A percentile compares a stretch with the other conserved stretches of the same genome.
phyloP scores from a whole-genome alignment of 164 flowering plant genomes.

The Chimonanthus praecox region DNA sequence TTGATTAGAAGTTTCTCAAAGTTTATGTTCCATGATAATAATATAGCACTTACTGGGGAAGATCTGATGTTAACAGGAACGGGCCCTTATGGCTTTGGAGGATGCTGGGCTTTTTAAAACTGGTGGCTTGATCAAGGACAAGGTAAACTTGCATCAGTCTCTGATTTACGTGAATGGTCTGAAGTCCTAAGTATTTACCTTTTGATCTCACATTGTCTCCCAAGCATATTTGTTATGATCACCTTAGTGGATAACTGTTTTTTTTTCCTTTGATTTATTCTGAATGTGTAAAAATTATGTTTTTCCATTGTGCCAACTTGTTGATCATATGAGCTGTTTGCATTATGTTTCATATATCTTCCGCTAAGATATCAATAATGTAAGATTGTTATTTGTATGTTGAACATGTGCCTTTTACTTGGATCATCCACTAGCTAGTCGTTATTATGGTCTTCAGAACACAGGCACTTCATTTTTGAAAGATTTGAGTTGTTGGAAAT shows the following conservation, averaged over 20 bases:
- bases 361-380: background rate
- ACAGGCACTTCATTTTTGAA: background rate
- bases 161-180: background rate
- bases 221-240: background rate
- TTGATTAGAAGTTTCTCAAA: background rate
- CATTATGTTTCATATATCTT: background rate
- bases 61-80: constrained; percentile 14
- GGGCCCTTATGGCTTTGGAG: constrained; percentile 27
- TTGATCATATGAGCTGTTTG: background rate
- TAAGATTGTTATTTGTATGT: background rate
- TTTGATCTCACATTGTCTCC: background rate
- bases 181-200: background rate
- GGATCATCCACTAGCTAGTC: background rate
- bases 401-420: background rate
- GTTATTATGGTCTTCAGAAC: background rate
- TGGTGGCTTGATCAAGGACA: constrained; percentile 29
- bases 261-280: background rate
- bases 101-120: constrained; percentile 26
- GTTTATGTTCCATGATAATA: background rate
- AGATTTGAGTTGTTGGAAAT: background rate
- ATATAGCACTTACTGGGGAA: background rate
- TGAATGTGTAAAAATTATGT: background rate
- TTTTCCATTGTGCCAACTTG: background rate
- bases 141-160: constrained; percentile 15
- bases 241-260: background rate